Evolutionary conservation across 1,139 yeast species (phyloP).

Genomic region (Pichia sp.): DNA sequence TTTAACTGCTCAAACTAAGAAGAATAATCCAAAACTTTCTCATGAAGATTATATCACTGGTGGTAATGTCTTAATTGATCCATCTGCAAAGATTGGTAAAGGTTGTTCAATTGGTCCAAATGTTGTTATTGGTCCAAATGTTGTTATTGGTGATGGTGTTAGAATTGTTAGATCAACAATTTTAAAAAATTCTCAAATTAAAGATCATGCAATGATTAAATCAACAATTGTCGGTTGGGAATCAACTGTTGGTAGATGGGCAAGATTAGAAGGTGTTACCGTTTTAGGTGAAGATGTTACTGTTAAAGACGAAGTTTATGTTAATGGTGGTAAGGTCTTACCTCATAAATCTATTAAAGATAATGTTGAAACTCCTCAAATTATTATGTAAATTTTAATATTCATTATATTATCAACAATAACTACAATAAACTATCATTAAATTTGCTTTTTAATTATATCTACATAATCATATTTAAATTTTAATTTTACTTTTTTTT

Average conservation of each 20-base stretch:
- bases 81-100: slow-evolving; percentile 89
- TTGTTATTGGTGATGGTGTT: slow-evolving; percentile 95
- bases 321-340: slow-evolving; percentile 97
- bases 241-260: slow-evolving; percentile 98
- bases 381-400: slow-evolving; percentile 65
- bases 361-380: slow-evolving; percentile 95
- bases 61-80: slow-evolving; percentile 94
- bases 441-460: too few relatives aligned
- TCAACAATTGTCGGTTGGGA: slow-evolving; percentile 99
- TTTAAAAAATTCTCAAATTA: slow-evolving; percentile 83
- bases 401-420: too few relatives aligned
- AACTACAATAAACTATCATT: too few relatives aligned
- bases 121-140: slow-evolving; percentile 97
- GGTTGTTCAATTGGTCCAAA: slow-evolving; percentile 97
- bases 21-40: slow-evolving; percentile 63
- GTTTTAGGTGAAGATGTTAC: slow-evolving; percentile 99
- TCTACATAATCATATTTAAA: too few relatives aligned
- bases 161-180: slow-evolving; percentile 95
- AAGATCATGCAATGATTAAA: slow-evolving; percentile 97
- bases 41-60: slow-evolving; percentile 69
- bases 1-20: slow-evolving; percentile 80
- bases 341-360: slow-evolving; percentile 97
- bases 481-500: too few relatives aligned
- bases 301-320: slow-evolving; percentile 96
- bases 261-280: slow-evolving; percentile 96